Conservation (phyloP, 805 yeast species). For the Lipomyces mesembrius region DNA sequence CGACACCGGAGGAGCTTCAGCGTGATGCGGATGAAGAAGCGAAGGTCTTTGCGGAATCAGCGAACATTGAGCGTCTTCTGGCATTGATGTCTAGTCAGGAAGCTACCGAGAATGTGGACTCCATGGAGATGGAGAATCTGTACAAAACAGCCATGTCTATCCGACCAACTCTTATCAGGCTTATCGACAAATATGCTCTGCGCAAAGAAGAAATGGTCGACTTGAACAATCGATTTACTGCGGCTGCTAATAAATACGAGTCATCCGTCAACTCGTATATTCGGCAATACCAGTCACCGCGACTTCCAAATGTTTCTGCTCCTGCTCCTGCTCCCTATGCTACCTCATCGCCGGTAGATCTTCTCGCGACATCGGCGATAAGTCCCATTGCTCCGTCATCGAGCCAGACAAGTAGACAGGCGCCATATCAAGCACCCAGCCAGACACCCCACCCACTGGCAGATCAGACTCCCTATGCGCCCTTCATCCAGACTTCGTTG, state of each 20-base stretch:
- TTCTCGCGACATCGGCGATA: not conserved
- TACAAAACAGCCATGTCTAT: constrained; percentile 74
- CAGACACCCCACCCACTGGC: not conserved
- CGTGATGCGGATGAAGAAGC: constrained; percentile 58
- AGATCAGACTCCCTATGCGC: not conserved
- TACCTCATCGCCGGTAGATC: not conserved
- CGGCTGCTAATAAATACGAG: constrained; percentile 72
- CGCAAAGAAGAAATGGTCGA: constrained; percentile 77
- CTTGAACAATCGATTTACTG: constrained; percentile 69
- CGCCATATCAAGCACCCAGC: not conserved
- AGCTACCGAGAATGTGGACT: constrained; percentile 50
- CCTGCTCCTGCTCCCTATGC: not conserved
- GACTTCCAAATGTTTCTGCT: not conserved
- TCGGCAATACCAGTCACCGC: constrained; percentile 27
- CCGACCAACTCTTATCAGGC: constrained; percentile 72
- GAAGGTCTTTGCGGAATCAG: constrained; percentile 56
- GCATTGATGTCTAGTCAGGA: constrained; percentile 55
- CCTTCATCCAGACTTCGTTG: not conserved
- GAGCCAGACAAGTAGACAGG: not conserved
- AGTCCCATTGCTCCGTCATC: not conserved
- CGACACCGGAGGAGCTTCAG: constrained; percentile 62
- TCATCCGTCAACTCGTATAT: constrained; percentile 62
- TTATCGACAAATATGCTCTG: constrained; percentile 76
- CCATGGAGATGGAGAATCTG: constrained; percentile 71
- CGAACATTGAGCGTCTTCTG: constrained; percentile 71